These are phyloP conservation scores for Nepenthes mirabilis DNA, from an alignment of 148 eudicot species.

Conservation along the genomic window DNA sequence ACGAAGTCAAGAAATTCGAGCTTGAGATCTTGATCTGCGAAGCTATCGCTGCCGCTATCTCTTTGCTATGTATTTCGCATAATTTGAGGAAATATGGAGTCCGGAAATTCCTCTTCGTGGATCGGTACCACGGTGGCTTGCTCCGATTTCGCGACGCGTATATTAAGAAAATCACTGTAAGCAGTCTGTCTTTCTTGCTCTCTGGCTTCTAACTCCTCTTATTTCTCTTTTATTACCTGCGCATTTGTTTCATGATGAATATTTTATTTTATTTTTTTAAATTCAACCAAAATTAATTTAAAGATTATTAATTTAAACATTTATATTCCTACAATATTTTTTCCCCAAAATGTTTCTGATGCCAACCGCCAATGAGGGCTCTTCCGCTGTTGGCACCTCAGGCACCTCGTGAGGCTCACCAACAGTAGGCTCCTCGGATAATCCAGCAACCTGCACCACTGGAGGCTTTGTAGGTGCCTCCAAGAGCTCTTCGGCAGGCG, in stretches of 20 bases:
- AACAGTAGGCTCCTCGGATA: too few species aligned
- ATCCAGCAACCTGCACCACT: too few species aligned
- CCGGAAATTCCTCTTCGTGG: slow-evolving; percentile 61
- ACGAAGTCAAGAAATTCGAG: slow-evolving; percentile 48
- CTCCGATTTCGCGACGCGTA: slow-evolving; percentile 22
- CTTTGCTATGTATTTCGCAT: slow-evolving; percentile 47
- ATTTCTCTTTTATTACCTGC: neutral
- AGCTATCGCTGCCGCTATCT: slow-evolving; percentile 43
- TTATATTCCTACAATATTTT: too few species aligned
- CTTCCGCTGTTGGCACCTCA: too few species aligned
- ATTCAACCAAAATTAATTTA: too few species aligned
- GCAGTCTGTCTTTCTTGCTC: neutral
- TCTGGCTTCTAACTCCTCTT: neutral
- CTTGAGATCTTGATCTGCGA: slow-evolving; percentile 41
- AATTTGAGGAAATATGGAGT: slow-evolving; percentile 63
- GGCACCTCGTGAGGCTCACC: too few species aligned
- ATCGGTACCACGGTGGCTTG: slow-evolving; percentile 36
- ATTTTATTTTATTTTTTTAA: too few species aligned
- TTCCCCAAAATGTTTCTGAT: too few species aligned
- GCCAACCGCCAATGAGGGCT: too few species aligned
- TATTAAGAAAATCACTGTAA: slow-evolving; percentile 16
- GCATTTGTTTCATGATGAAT: neutral
- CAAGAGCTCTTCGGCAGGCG: too few species aligned
- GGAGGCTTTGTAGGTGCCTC: too few species aligned
- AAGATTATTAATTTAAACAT: too few species aligned